Evolutionary conservation across 1,284 basidiomycete genomes (phyloP).

Genomic region (Ustilago nuda): DNA sequence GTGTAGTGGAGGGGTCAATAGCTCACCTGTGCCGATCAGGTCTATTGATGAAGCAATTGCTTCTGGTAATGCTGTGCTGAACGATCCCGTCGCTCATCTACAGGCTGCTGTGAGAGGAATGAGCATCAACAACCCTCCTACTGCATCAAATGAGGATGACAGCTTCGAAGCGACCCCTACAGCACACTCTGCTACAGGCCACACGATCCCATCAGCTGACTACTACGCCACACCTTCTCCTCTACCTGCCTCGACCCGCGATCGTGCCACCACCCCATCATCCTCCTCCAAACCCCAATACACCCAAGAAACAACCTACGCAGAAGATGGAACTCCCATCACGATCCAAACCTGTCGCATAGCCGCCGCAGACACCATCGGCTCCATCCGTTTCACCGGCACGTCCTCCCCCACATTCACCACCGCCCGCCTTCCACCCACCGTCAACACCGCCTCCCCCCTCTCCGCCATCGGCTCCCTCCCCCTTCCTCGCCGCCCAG

Average conservation of each 20-base stretch:
- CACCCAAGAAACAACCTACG: conserved; percentile 27
- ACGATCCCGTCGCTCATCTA: conserved; percentile 34
- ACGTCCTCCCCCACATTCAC: conserved; percentile 32
- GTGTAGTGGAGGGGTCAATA: conserved; percentile 4
- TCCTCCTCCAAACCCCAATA: conserved; percentile 20
- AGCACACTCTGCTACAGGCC: conserved; percentile 11
- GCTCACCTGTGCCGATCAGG: conserved; percentile 28
- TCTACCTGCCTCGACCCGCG: conserved; percentile 7
- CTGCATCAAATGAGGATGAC: neutral
- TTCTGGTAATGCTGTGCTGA: conserved; percentile 19
- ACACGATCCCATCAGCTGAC: conserved; percentile 26
- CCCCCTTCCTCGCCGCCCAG: conserved; percentile 34
- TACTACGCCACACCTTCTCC: conserved; percentile 48
- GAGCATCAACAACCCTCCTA: conserved; percentile 12
- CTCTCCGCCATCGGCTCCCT: conserved; percentile 31
- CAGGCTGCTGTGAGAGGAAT: conserved; percentile 36
- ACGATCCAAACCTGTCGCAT: conserved; percentile 46
- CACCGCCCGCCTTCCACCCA: conserved; percentile 12
- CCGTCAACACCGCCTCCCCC: conserved; percentile 44
- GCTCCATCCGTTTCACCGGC: conserved; percentile 34
- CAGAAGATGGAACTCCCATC: conserved; percentile 41
- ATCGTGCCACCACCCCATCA: conserved; percentile 5
- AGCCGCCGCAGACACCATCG: conserved; percentile 51
- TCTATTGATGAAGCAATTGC: conserved; percentile 52
- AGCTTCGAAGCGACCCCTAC: neutral